Base-by-base conservation (phyloP, 1,139 yeast species). In the Geotrichum macrosporum region DNA sequence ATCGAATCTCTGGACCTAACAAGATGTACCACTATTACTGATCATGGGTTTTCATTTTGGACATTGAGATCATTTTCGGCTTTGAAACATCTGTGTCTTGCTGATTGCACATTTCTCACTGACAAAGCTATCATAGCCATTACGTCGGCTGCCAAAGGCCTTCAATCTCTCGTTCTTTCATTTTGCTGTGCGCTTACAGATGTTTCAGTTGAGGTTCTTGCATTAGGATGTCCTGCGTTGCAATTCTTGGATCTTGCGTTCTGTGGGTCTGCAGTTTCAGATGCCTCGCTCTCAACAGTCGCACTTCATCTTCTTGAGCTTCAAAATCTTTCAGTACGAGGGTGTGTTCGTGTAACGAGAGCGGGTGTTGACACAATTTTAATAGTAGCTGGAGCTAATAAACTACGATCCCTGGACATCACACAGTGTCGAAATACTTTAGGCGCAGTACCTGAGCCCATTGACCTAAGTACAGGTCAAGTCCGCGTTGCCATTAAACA, bases 251-350 rank as follows among this genome's bases (percentile, higher is more conserved):
- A 81, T 54, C 62, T 83, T 44, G 79, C 86, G 10, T 84, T 81
- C 58, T 84, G 92, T 65, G 92, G 92, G 1, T 76, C 84, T 41
- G 89, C 92, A 0, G 87, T 84, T 3, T 79, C 86, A 58, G 92
- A 84, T 58, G 73, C 81, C 19, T 78, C 86, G 0, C 63, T 83
- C 39, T 72, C 78, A 26, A 75, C 82, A 1, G 71, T 84, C n/a
- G 78, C 85, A 1, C 64, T 80, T 38, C 79, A 76, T 49, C 63
- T 79, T 48, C 62, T 71, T 51, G 62, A 69, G 33, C 66, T 84
- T 50, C 73, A 74, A 48, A 62, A 66, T 21, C 66, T 84, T 47
- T 66, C 70, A 2, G 68, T 83, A 22, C 78, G 78, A 40, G 92
- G 92, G 1, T 84, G 94, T 63, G 73, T 81, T 10, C 70, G 89